Base-by-base conservation (phyloP, 2,329 filamentous ascomycete species). In the Alternaria hordeiaustralica region DNA sequence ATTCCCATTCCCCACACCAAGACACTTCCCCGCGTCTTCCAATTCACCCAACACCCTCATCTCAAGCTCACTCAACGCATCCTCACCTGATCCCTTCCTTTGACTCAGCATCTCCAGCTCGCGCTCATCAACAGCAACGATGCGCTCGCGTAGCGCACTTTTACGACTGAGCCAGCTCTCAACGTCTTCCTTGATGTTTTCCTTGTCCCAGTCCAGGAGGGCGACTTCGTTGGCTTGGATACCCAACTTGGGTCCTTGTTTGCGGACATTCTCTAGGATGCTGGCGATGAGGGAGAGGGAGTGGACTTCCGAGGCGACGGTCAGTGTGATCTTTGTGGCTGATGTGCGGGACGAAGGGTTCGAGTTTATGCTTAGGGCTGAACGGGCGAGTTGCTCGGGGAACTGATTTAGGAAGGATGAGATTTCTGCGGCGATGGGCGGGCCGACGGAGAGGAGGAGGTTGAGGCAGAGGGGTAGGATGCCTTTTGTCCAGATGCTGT, bases 371-470 rank as follows among this genome's bases (percentile, higher is more conserved):
- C 91, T 87, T 55, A 89, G 87, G 8, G 91, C 87, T 12, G 92
- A 92, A 28, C 92, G 88, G 45, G 83, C 81, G 10, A 99, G 85
- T 62, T 98, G 89, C 50, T 89, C 87, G 11, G 92, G 90, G 78
- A 97, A 99, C 76, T 94, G 91, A 75, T 96, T 97, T 26, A 99
- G 85, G 76, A 98, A 96, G 61, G 90, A 90, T 0, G 92, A 88
- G 6, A 98, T 88, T 79, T 99, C 96, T 0, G 90, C 88, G 0
- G 94, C 94, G 50, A 97, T 89, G 2, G 92, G 91, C 1, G 89
- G 87, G 11, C 94, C 93, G 18, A 99, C 88, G 11, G 92, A 89
- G 63, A 91, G 89, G 20, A 99, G 87, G 26, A 99, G 85, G 78
- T 98, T 98, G 47, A 99, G 86, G 64, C 95, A 90, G 18, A 99